Conservation (phyloP, 2,329 filamentous ascomycete species). For the Periconia digitata region DNA sequence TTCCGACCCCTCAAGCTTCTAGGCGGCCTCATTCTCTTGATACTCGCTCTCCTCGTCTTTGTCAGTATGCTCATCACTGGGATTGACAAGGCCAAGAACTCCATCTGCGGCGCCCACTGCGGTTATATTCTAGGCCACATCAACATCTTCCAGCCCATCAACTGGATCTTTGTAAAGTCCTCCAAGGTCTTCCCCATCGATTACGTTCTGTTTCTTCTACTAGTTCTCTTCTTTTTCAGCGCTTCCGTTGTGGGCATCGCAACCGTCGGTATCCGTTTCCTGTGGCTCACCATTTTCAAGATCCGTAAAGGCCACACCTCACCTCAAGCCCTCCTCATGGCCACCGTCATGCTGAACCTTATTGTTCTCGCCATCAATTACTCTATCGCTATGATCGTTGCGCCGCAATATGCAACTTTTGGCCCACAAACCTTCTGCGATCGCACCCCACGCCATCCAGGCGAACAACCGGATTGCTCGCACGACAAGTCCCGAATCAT, state of each 20-base stretch:
- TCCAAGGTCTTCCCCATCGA: constrained; percentile 87
- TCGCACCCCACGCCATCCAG: constrained; percentile 62
- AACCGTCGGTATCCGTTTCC: constrained; percentile 86
- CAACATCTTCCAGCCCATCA: constrained; percentile 93
- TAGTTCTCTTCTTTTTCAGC: constrained; percentile 85
- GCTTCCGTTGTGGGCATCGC: constrained; percentile 86
- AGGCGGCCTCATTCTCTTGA: constrained; percentile 75
- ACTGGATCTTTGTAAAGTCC: constrained; percentile 81
- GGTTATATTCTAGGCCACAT: constrained; percentile 88
- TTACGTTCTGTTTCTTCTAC: constrained; percentile 82
- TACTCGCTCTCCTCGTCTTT: constrained; percentile 76
- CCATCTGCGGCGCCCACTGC: constrained; percentile 84
- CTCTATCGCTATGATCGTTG: constrained; percentile 87
- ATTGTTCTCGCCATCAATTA: constrained; percentile 93
- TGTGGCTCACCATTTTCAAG: constrained; percentile 92
- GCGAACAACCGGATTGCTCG: constrained; percentile 74
- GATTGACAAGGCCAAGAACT: constrained; percentile 96
- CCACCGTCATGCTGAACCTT: constrained; percentile 86
- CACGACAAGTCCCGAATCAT: constrained; percentile 71
- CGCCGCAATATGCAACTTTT: constrained; percentile 91
- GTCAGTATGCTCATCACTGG: constrained; percentile 92
- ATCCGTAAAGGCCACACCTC: constrained; percentile 87
- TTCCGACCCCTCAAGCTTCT: constrained; percentile 88
- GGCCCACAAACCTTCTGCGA: constrained; percentile 94
- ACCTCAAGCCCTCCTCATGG: constrained; percentile 87